phyloP scores from a whole-genome alignment of 1,284 basidiomycete species.

The Neolentinus lepideus region DNA sequence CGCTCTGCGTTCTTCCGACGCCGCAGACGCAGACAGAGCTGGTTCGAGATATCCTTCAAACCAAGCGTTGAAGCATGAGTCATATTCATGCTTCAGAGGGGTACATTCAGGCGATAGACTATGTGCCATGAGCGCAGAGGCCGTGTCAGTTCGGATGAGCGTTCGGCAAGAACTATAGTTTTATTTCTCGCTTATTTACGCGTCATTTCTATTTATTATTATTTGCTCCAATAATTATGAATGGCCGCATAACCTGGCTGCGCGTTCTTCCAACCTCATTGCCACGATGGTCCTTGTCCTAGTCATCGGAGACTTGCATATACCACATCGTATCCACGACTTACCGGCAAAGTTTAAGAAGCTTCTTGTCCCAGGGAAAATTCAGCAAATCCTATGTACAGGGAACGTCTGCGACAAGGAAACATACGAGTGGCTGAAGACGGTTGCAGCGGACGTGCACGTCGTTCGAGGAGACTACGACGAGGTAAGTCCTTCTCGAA shows the following conservation, averaged over 20 bases:
- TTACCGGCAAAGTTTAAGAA: constrained; percentile 97
- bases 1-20: constrained; percentile 35
- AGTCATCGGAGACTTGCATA: constrained; percentile 92
- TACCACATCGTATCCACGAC: constrained; percentile 85
- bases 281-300: constrained; percentile 76
- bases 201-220: neutral
- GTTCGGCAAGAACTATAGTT: no score
- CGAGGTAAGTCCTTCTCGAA: constrained; percentile 51
- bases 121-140: constrained; percentile 45
- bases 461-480: constrained; percentile 95
- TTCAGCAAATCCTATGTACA: constrained; percentile 96
- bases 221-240: neutral
- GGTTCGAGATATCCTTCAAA: constrained; percentile 93
- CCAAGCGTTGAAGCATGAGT: constrained; percentile 94
- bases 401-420: constrained; percentile 98
- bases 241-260: neutral
- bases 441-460: constrained; percentile 92
- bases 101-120: constrained; percentile 81
- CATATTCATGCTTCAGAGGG: constrained; percentile 83
- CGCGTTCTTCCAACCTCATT: neutral
- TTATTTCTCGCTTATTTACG: neutral
- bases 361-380: constrained; percentile 93
- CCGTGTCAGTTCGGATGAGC: neutral
- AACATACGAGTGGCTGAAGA: constrained; percentile 95
- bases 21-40: constrained; percentile 35